phyloP scores from a whole-genome alignment of 1,284 basidiomycete species.

The Gymnopus androsaceus region DNA sequence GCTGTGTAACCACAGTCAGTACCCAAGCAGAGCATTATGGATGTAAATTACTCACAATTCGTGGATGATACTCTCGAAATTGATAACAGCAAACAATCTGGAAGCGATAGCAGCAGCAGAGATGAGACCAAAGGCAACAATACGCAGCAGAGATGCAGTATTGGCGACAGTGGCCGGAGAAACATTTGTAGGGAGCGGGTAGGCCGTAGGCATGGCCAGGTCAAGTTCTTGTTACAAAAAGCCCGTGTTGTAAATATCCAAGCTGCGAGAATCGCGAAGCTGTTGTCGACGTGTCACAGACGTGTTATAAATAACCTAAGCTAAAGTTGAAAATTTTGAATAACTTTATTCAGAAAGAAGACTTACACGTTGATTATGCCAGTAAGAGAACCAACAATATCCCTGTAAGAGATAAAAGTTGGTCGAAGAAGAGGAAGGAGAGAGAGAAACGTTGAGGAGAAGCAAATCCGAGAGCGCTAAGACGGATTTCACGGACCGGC shows the following conservation, averaged over 20 bases:
- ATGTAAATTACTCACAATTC: slow-evolving; percentile 76
- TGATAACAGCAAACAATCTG: slow-evolving; percentile 95
- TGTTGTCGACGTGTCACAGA: slow-evolving; percentile 5
- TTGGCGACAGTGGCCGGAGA: slow-evolving; percentile 78
- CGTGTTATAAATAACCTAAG: slow-evolving; percentile 1
- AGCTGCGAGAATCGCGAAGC: not conserved
- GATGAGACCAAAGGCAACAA: slow-evolving; percentile 85
- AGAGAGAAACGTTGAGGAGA: no score
- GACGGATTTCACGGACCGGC: no score
- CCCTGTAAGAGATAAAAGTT: no score
- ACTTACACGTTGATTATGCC: no score
- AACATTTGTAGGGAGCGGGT: slow-evolving; percentile 67
- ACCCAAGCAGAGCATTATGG: not conserved
- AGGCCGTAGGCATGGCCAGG: slow-evolving; percentile 63
- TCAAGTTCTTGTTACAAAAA: not conserved
- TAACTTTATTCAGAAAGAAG: no score
- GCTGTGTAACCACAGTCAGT: slow-evolving; percentile 41
- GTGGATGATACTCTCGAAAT: slow-evolving; percentile 99
- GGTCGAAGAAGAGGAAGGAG: no score
- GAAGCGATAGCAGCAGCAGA: slow-evolving; percentile 94
- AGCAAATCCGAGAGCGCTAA: no score
- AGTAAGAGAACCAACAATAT: no score
- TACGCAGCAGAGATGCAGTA: slow-evolving; percentile 81
- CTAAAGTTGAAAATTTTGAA: no score
- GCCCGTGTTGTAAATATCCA: not conserved